Evolutionary conservation across 2,329 filamentous ascomycete species (phyloP), one percentile per base, ranked within the genome.

Genomic region (Arthroderma sp.): DNA sequence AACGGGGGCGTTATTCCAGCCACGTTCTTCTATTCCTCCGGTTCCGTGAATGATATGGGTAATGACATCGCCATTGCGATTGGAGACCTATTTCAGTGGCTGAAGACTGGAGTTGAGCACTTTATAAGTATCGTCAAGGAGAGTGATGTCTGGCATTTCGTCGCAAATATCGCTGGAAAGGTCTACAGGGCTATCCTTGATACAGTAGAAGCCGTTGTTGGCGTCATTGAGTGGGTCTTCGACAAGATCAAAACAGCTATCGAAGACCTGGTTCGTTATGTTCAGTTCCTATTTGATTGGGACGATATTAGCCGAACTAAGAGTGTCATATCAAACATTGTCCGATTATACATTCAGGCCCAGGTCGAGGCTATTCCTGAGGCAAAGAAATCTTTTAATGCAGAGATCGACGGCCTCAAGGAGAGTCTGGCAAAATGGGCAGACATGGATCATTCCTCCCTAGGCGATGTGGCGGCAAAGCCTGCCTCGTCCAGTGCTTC

Each of bases 271-370:
- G 34, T 52, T 8, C 33, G 38, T 1, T 52, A 40, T 9, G 6
- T 51, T 1, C 27, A 48, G 32, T 45, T 50, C 7, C 37, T 52
- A 0, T 51, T 52, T 29, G 30, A 49, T 7, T 52, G 50, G 50
- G 45, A 47, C 30, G 49, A 52, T 22, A 51, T 52, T 31, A n/a
- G 36, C 4, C 45, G 50, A 2, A 47, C 43, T 34, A 49, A 52
- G 34, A 10, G 47, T 33, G 49, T 49, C 4, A 30, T 51, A 5
- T 30, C 47, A 8, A 52, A 52, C 22, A 10, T 48, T 5, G 11
- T 39, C 6, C 47, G 42, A 27, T 31, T 46, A n/a, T 49, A n/a
- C 40, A 38, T 38, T 15, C 36, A 22, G 7, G 36, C 8, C 15
- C 15, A 38, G 36, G 36, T 38, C 7, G 36, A 38, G 8, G 36